Base-by-base conservation (phyloP, 2,329 filamentous ascomycete species). In the Fusarium sp. region DNA sequence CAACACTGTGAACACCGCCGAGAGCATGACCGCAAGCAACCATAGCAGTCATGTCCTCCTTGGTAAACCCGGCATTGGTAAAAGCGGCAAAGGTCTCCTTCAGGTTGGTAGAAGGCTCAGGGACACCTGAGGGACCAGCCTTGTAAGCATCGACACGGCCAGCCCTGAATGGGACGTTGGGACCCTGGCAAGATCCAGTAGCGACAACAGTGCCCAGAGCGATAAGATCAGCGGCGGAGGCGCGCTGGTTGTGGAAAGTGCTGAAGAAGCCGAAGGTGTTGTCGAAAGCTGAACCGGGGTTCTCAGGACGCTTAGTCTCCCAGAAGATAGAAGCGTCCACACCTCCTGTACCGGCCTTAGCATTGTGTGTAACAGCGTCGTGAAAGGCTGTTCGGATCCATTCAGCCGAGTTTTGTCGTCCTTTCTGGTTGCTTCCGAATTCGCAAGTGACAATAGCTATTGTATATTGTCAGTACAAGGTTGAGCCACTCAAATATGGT, bases 1-100 rank as follows among this genome's bases (percentile, higher is more conserved):
- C 76, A 3, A 68, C 75, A 23, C 78, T 77, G 70, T 86, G 83
- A 1, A 85, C 82, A 13, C 83, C 83, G 2, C 78, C 78, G 1
- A 80, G 58, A 0, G 76, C 75, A 46, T 80, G 78, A 0, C 78
- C 78, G 33, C 78, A 80, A 1, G 78, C 78, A 13, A 79, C 77
- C 61, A 80, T 63, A 1, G 75, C 63, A 6, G 79, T 79, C 78
- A 80, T 80, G 2, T 80, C 78, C 20, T 69, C 67, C 4, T 73
- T 73, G 16, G 71, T 71, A 44, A 78, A 78, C 1, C 78, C 78
- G 0, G 75, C 72, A 30, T 72, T 77, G 3, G 70, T 72, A 51
- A 80, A 80, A 15, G 69, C 70, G 8, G 52, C 50, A 23, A 67
- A 65, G 10, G 76, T 75, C 3, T 65, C 67, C 12, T 70, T 62